Base-by-base conservation (phyloP, 306 rosid species). In the Herpetospermum pedunculosum region DNA sequence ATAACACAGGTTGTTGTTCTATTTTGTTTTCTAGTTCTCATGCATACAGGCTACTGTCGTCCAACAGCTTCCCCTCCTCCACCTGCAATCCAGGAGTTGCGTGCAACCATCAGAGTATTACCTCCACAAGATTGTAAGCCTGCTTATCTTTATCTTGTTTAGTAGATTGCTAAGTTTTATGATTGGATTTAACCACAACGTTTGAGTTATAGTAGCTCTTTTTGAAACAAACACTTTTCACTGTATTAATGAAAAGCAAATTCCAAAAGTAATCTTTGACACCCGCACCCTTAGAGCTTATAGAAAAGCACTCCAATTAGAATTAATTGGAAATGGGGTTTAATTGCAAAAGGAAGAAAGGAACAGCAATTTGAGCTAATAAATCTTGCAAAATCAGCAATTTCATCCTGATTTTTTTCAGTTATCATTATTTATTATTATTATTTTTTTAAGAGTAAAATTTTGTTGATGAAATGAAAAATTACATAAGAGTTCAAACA, bases 11-110 rank as follows among this genome's bases (percentile, higher is more conserved):
- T 84, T 78, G 15, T 84, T 78, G 52, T 84, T 57, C 46, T 62
- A 41, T 72, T 75, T 70, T 78, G 82, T 78, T 69, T 81, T 77
- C 35, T 84, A 93, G 98, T 91, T 84, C 96, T 93, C 76, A 93
- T 91, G 98, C 98, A 93, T 76, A 93, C 98, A 6, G 98, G 98
- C 58, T 93, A 93, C 77, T 93, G 97, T 81, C 97, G 97, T 19
- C 98, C 96, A 44, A 90, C 98, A 44, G 91, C 96, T 69, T 93
- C 98, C 72, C 94, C 87, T 57, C 98, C 98, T 77, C 96, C 92
- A 55, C 30, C 85, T 41, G 98, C 92, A 6, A 88, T 93, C 72
- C 96, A 89, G 78, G 98, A 93, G 87, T 83, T 93, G 79, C 89
- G 85, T 32, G 81, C 91, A 70, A 88, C 89, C 26, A 88, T 93